Evolutionary conservation across 2,329 filamentous ascomycete species (phyloP).

Genomic region (Cadophora gregata): DNA sequence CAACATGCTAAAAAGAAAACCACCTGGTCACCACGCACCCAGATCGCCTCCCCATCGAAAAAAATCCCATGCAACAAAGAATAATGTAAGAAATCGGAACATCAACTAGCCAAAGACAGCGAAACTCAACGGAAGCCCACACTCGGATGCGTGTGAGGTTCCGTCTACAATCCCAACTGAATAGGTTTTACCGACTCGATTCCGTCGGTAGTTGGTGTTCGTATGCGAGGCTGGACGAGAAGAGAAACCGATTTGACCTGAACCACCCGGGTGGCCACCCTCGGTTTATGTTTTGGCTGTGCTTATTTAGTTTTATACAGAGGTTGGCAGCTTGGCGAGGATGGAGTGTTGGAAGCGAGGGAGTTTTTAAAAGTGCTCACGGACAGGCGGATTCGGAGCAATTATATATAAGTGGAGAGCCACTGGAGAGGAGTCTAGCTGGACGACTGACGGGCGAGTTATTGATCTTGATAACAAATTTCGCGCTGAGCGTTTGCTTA

Average conservation of each 20-base stretch:
- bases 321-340: background rate
- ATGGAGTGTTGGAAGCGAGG: background rate
- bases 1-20: too few relatives aligned
- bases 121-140: slow-evolving; percentile 6
- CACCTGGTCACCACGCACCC: too few relatives aligned
- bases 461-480: too few relatives aligned
- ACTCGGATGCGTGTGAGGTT: slow-evolving; percentile 14
- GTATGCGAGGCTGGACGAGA: background rate
- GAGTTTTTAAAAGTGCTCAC: background rate
- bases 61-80: background rate
- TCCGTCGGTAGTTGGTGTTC: background rate
- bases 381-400: background rate
- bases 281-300: background rate
- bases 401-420: too few relatives aligned
- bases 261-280: background rate
- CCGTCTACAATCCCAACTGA: slow-evolving; percentile 5
- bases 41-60: background rate
- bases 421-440: too few relatives aligned
- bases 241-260: background rate
- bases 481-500: too few relatives aligned
- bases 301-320: background rate
- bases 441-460: too few relatives aligned
- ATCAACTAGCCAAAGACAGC: background rate
- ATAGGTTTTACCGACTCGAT: slow-evolving; percentile 1
- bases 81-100: background rate